Evolutionary conservation across 129 eudicot genomes (phyloP).

Genomic region (Escallonia rubra): DNA sequence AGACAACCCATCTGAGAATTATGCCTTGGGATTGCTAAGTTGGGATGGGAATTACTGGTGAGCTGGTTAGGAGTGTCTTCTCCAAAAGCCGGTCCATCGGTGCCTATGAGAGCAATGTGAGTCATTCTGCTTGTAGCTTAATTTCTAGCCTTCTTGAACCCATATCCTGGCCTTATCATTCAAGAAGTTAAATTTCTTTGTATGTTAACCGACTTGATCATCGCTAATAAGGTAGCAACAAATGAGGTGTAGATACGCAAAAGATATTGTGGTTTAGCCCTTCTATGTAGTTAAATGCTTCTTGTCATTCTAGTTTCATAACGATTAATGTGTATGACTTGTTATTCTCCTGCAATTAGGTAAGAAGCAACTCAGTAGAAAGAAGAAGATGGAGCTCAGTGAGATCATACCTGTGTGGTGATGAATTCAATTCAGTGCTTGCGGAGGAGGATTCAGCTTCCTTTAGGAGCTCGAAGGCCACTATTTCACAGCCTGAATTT

Average conservation of each 20-base stretch:
- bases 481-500: constrained; percentile 24
- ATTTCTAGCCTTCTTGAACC: not conserved
- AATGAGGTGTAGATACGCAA: no score
- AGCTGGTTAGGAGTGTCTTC: constrained; percentile 71
- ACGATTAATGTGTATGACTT: not conserved
- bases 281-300: not conserved
- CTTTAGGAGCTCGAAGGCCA: constrained; percentile 29
- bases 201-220: no score
- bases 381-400: constrained; percentile 63
- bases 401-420: constrained; percentile 82
- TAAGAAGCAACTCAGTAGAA: constrained; percentile 36
- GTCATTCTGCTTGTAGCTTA: not conserved
- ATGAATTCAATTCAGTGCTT: constrained; percentile 51
- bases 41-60: constrained; percentile 78
- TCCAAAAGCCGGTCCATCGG: constrained; percentile 47
- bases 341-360: constrained; percentile 14
- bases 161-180: no score
- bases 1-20: constrained; percentile 14
- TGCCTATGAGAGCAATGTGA: constrained; percentile 42
- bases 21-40: constrained; percentile 22
- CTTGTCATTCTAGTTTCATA: not conserved
- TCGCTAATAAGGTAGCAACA: not conserved
- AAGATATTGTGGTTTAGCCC: no score
- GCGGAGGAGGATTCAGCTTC: constrained; percentile 45
- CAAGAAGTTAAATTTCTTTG: no score